Evolutionary conservation across 306 rosid genomes (phyloP), one percentile per base, ranked within the genome.

Genomic region (Adenanthera pavonina): DNA sequence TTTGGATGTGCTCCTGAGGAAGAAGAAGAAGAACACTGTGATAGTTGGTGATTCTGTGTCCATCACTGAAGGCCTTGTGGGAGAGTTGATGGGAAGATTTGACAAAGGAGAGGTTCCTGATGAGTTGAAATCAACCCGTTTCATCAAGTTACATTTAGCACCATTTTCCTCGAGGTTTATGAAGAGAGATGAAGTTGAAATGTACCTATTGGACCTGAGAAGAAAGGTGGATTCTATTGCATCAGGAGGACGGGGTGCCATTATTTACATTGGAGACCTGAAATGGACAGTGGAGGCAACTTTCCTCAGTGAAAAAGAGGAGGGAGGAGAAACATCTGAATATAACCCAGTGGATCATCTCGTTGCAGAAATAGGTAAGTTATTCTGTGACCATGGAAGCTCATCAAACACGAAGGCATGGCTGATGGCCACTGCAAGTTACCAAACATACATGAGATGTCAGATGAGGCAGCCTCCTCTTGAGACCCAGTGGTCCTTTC

Each of bases 381-480:
- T 92, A 66, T 78, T 92, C 77, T 85, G 84, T 49, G 88, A 86
- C 17, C 46, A 72, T 43, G 85, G 75, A 25, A 80, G 54, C 59
- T 85, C 88, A 17, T 83, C 88, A 36, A 75, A 79, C 61, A 20
- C 87, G 59, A 92, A 88, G 79, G 77, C 89, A 20, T 89, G 98
- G 97, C 65, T 94, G 56, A 84, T 94, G 88, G 97, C 85, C 2
- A 89, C 91, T 44, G 91, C 97, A 61, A 94, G 89, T 67, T 89
- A 87, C 62, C 95, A 94, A 80, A 92, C 97, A 76, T 88, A 92
- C 85, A 88, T 92, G 89, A 92, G 82, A 75, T 87, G 92, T 80
- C 98, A 94, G 88, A 87, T 87, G 88, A 90, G 90, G 86, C 89
- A 90, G 83, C 92, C 98, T 36, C 78, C 97, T 67, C 95, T 94